Evolutionary conservation across 768 basidiomycete genomes (phyloP).

Genomic region (Phlebiopsis flavidoalba): DNA sequence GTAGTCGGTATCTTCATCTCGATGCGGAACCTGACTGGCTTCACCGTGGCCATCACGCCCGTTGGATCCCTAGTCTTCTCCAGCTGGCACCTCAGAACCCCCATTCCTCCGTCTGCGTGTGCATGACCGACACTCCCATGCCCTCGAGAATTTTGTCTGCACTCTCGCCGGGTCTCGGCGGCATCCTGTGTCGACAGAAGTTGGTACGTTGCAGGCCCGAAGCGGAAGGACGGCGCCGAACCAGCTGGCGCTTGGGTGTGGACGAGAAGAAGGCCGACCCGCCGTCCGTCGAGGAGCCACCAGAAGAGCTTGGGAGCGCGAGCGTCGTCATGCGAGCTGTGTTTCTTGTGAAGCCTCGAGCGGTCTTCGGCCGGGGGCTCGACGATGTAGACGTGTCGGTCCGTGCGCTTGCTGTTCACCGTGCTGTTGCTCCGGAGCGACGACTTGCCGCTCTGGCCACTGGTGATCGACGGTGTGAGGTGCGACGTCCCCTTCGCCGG

Average conservation of each 20-base stretch:
- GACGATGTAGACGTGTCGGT: slow-evolving; percentile 46
- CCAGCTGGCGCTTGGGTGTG: slow-evolving; percentile 54
- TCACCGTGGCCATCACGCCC: slow-evolving; percentile 49
- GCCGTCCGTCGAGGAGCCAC: slow-evolving; percentile 35
- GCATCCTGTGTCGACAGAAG: slow-evolving; percentile 57
- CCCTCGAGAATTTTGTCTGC: slow-evolving; percentile 66
- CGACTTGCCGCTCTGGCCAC: slow-evolving; percentile 28
- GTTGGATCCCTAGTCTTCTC: slow-evolving; percentile 59
- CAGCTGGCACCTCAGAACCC: slow-evolving; percentile 71
- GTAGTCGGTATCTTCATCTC: slow-evolving; percentile 50
- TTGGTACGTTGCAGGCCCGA: slow-evolving; percentile 59
- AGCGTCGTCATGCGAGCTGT: slow-evolving; percentile 22
- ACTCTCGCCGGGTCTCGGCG: slow-evolving; percentile 67
- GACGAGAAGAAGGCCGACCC: slow-evolving; percentile 42
- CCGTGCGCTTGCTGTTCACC: slow-evolving; percentile 24
- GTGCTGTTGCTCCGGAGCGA: slow-evolving; percentile 36
- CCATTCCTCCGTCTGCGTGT: slow-evolving; percentile 60
- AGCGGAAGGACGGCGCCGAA: slow-evolving; percentile 84
- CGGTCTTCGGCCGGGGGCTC: slow-evolving; percentile 32
- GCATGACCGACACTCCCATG: slow-evolving; percentile 63
- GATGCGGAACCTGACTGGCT: slow-evolving; percentile 78
- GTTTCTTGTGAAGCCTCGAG: slow-evolving; percentile 16
- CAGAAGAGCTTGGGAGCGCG: slow-evolving; percentile 41
- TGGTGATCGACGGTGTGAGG: slow-evolving; percentile 7
- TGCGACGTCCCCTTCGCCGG: neutral